Percentiles rank a stretch among this genome's conserved stretches.
These are phyloP conservation scores for Capsicum rhomboideum DNA, from an alignment of 257 asterid species.

Conservation along the genomic window DNA sequence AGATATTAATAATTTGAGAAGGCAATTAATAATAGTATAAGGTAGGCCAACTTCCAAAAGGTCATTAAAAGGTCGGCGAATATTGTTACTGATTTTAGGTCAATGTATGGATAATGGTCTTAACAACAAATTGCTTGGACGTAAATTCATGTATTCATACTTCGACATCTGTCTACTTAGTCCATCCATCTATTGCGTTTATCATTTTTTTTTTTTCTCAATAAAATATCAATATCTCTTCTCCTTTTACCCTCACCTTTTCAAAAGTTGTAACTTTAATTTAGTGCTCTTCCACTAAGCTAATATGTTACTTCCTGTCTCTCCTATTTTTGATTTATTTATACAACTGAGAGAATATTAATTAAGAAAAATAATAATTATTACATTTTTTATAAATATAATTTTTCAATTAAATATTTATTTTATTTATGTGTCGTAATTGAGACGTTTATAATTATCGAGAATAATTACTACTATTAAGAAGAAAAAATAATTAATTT, in stretches of 20 bases:
- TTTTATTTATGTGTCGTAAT: too few relatives aligned
- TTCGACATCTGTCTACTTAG: neutral
- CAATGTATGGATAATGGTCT: neutral
- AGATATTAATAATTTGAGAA: neutral
- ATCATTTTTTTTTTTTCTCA: neutral
- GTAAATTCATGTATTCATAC: neutral
- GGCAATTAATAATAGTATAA: neutral
- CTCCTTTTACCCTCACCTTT: neutral
- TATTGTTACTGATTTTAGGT: neutral
- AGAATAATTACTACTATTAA: too few relatives aligned
- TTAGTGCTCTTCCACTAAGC: neutral
- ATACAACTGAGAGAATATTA: too few relatives aligned
- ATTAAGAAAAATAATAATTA: too few relatives aligned
- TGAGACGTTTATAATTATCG: too few relatives aligned
- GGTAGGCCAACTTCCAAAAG: neutral
- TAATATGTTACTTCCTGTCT: neutral
- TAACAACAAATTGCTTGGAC: neutral
- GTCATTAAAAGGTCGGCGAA: conserved; percentile 1
- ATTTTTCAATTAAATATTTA: too few relatives aligned
- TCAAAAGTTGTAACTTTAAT: neutral
- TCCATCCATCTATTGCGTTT: neutral
- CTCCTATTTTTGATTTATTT: too few relatives aligned
- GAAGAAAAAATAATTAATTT: too few relatives aligned
- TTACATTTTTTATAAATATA: too few relatives aligned
- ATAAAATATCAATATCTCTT: neutral